Evolutionary conservation across 2,329 filamentous ascomycete species (phyloP), one percentile per base, ranked within the genome.

Genomic region (Paraconiothyrium sp.): DNA sequence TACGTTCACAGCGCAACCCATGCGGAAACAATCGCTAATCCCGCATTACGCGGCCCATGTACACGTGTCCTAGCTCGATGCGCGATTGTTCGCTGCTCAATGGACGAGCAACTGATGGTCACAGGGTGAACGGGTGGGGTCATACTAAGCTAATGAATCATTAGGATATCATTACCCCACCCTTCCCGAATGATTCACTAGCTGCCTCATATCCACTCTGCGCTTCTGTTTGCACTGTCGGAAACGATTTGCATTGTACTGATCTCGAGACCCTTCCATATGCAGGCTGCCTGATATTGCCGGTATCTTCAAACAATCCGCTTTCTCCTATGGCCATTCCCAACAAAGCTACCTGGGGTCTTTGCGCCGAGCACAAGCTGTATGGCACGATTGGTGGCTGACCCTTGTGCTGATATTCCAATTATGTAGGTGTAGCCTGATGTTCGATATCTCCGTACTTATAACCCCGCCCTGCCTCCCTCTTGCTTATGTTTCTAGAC

Each of bases 111-210:
- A 32, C 8, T 41, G 34, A 39, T 41, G 20, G 35, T 27, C 51
- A 54, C 22, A 54, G 14, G 51, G 37, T 8, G 51, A 54, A 54
- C 51, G 37, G 37, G 51, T 32, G 51, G 50, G 65, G 65, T 61
- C 48, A 46, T 27, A 24, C 27, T n/a, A 24, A 44, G 10, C 59
- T 62, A 66, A 64, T 66, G 65, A 66, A 57, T 67, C 65, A 67
- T 67, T 65, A 67, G 65, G 46, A 48, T 32, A 13, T 11, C 2
- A 22, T 48, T 14, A 41, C 35, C 49, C 43, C 35, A 30, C 32
- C 34, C 16, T 37, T 37, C 48, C 10, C n/a, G 49, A 50, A 56
- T 60, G 61, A 67, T 60, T 66, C 63, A 64, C 50, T 64, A 67
- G 58, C 37, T 35, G 9, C 24, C 2, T 22, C 20, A 20, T 20